Evolutionary conservation across 2,329 filamentous ascomycete genomes (phyloP).

Genomic region (Rasamsonia emersonii): DNA sequence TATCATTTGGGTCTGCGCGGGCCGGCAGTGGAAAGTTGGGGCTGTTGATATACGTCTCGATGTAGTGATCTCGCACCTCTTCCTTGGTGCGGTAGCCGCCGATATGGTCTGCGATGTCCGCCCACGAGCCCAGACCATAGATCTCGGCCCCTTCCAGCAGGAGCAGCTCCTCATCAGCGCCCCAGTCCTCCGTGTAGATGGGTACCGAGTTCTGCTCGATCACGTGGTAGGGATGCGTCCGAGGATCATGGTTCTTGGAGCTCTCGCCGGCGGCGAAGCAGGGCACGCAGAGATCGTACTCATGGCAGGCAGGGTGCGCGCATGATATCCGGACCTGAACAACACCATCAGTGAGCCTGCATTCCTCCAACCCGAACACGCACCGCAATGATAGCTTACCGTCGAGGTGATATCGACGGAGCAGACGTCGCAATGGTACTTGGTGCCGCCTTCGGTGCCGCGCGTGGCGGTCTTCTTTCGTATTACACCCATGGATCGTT

Average conservation of each 20-base stretch:
- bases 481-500: conserved; percentile 72
- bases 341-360: conserved; percentile 5
- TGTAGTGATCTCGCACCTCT: conserved; percentile 91
- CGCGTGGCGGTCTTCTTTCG: conserved; percentile 86
- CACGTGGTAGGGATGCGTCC: conserved; percentile 79
- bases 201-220: conserved; percentile 98
- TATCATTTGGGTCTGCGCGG: conserved; percentile 75
- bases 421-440: conserved; percentile 96
- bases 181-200: conserved; percentile 92
- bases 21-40: conserved; percentile 77
- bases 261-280: conserved; percentile 80
- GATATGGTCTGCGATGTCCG: conserved; percentile 95
- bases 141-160: conserved; percentile 90
- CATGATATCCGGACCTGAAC: conserved; percentile 88
- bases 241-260: conserved; percentile 77
- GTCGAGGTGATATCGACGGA: conserved; percentile 95
- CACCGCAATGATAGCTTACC: conserved; percentile 46
- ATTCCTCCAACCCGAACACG: not conserved
- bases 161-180: conserved; percentile 91
- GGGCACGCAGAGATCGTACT: conserved; percentile 94
- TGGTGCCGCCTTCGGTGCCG: conserved; percentile 79
- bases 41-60: conserved; percentile 77
- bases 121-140: conserved; percentile 94
- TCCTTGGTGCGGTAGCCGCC: conserved; percentile 91
- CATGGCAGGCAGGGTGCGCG: conserved; percentile 70